Evolutionary conservation across 1,139 yeast genomes (phyloP).

Genomic region (Scheffersomyces parashehatae): DNA sequence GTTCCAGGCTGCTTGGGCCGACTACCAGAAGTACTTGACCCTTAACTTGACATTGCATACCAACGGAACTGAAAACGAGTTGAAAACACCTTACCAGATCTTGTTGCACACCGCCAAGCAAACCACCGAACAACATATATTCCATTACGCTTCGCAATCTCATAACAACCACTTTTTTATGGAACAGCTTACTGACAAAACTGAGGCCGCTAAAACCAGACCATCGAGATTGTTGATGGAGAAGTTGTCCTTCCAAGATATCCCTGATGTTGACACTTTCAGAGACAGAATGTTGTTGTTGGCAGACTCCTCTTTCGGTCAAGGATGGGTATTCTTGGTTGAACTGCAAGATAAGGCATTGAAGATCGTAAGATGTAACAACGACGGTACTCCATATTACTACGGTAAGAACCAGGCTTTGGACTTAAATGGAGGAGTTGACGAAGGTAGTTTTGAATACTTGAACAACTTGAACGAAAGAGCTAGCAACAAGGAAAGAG

Average conservation of each 20-base stretch:
- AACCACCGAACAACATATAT: constrained; percentile 67
- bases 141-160: constrained; percentile 87
- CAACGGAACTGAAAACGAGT: constrained; percentile 77
- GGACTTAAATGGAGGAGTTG: constrained; percentile 75
- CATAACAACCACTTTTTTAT: constrained; percentile 91
- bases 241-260: constrained; percentile 39
- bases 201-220: constrained; percentile 33
- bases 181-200: constrained; percentile 54
- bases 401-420: constrained; percentile 71
- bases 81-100: constrained; percentile 76
- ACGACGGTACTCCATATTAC: constrained; percentile 90
- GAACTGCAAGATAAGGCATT: constrained; percentile 72
- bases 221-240: constrained; percentile 53
- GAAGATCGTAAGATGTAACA: constrained; percentile 63
- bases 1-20: constrained; percentile 74
- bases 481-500: constrained; percentile 49
- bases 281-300: constrained; percentile 52
- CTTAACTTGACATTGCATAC: constrained; percentile 73
- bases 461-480: constrained; percentile 49
- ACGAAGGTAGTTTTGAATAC: constrained; percentile 50
- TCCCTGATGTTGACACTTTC: constrained; percentile 51
- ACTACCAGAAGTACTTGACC: constrained; percentile 72
- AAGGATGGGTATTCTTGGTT: constrained; percentile 89
- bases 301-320: constrained; percentile 60
- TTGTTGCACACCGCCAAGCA: constrained; percentile 71